A percentile compares a stretch with the other conserved stretches of the same genome.
Conservation (phyloP, 495 filamentous ascomycete genomes). For the Penicillium crystallinum region DNA sequence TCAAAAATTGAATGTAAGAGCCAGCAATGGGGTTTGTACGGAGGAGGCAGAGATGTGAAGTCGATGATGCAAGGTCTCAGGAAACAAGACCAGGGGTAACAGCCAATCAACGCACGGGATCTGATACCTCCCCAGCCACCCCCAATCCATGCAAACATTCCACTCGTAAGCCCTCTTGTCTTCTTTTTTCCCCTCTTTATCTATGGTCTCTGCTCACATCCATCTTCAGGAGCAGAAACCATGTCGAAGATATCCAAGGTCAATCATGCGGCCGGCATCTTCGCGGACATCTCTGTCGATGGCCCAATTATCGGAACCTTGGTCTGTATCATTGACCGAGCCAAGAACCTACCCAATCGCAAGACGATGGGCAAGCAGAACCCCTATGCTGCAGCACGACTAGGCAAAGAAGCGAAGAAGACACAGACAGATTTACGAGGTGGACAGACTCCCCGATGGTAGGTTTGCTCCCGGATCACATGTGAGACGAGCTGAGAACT, state of each 20-base stretch:
- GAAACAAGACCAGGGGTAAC: constrained; percentile 20
- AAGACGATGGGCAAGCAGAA: constrained; percentile 98
- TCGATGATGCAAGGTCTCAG: constrained; percentile 4
- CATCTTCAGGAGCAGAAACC: constrained; percentile 12
- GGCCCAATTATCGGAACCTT: constrained; percentile 91
- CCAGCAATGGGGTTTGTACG: too few relatives aligned
- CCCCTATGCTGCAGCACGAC: constrained; percentile 87
- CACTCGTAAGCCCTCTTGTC: constrained; percentile 9
- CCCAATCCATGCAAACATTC: constrained; percentile 24
- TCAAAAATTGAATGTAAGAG: too few relatives aligned
- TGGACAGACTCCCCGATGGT: constrained; percentile 95
- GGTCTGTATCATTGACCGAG: constrained; percentile 84
- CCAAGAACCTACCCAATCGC: constrained; percentile 93
- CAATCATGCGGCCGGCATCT: constrained; percentile 87
- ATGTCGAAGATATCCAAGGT: constrained; percentile 30
- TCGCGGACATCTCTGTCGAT: constrained; percentile 90
- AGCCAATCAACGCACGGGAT: constrained; percentile 12
- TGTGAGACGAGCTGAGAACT: constrained; percentile 3
- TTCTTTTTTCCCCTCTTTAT: constrained; percentile 10
- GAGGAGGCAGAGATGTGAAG: too few relatives aligned
- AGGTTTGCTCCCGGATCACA: constrained; percentile 27
- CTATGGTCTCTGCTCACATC: constrained; percentile 1
- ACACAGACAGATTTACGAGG: constrained; percentile 91
- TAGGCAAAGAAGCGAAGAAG: constrained; percentile 98
- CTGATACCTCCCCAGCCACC: constrained; percentile 22